Evolutionary conservation across 2,329 filamentous ascomycete genomes (phyloP), one percentile per base, ranked within the genome.

Genomic region (Epichloe typhina): DNA sequence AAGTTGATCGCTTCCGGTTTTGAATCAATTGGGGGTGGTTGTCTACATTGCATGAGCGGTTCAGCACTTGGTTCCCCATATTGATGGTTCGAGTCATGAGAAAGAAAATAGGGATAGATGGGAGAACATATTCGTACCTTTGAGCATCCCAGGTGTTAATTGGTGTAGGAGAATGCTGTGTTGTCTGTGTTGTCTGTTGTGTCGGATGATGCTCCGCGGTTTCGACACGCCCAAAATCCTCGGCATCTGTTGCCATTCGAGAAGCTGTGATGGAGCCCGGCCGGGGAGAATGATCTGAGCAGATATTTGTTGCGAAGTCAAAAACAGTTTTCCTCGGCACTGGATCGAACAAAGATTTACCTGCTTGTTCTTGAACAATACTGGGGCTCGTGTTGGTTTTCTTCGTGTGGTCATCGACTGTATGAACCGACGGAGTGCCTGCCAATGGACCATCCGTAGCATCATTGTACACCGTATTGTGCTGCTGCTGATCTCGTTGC

Each of bases 1-100:
- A 97, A 86, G 64, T 94, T 88, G 54, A 80, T 72, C 6, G 89
- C 91, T 73, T 97, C 93, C 8, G 90, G 90, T 62, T 75, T 84
- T 5, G 89, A 88, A 61, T 86, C 68, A 41, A 66, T 51, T 11
- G 81, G 80, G 80, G 82, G 81, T 43, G 82, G 69, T 59, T 83
- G 78, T 63, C 83, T 86, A 33, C 15, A 33, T 38, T 17, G 12
- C 60, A 61, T 17, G 23, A 8, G 7, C 36, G 45, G 23, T 41
- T 59, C 49, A 53, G 46, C 23, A 50, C 41, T 36, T 13, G 17
- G 7, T 26, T 17, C 3, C 33, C 37, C 13, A 15, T n/a, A 21
- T 13, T 43, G 3, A 37, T 26, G 8, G 39, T 9, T 23, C 12
- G 17, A 21, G 11, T 12, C 40, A 3, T 12, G 19, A 42, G 19